Base-by-base conservation (phyloP, 768 basidiomycete genomes). In the Roridomyces roridus region DNA sequence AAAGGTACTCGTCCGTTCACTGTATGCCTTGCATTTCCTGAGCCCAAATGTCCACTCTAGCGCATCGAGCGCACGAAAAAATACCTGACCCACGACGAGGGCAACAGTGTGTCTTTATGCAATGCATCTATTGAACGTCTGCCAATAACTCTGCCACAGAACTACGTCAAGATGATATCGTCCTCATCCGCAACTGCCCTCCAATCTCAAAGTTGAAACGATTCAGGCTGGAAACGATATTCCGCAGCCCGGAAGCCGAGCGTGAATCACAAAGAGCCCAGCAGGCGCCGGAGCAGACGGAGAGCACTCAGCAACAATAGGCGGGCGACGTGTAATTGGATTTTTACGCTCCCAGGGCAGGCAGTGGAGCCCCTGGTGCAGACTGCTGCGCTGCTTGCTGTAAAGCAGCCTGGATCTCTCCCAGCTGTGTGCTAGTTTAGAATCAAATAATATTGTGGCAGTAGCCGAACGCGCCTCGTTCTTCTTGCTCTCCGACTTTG, bases 401-500 rank as follows among this genome's bases (percentile, higher is more conserved):
- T 10, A 89, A 67, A 42, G 85, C 76, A 2, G 84, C 72, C 68
- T 92, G 90, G 43, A 89, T 76, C 57, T 87, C 85, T 29, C 86
- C 82, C 57, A 91, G 78, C 90, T 92, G 61, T 46, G 45, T 64
- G 43, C 57, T 47, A 56, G 55, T 21, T 34, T 34, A 34, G 31
- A 10, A 34, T 3, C 31, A 41, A 29, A 45, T 37, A 40, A 39
- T 43, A 35, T 23, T 55, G 35, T 46, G 58, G 45, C 47, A 55
- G 37, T 45, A 58, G 29, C 18, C 55, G 21, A 40, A 70, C 75
- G 50, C 59, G 91, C 96, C 84, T 97, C 92, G 34, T 74, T 66
- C 74, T 91, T 94, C 76, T 91, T 94, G 68, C 85, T 87, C 63
- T 95, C 92, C 50, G 87, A 80, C 65, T 87, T 91, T 26, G 80